Percentiles rank a stretch among this genome's conserved stretches.
These are phyloP conservation scores for Aciculoconidium aculeatum DNA, from an alignment of 805 yeast genomes.

Conservation along the genomic window DNA sequence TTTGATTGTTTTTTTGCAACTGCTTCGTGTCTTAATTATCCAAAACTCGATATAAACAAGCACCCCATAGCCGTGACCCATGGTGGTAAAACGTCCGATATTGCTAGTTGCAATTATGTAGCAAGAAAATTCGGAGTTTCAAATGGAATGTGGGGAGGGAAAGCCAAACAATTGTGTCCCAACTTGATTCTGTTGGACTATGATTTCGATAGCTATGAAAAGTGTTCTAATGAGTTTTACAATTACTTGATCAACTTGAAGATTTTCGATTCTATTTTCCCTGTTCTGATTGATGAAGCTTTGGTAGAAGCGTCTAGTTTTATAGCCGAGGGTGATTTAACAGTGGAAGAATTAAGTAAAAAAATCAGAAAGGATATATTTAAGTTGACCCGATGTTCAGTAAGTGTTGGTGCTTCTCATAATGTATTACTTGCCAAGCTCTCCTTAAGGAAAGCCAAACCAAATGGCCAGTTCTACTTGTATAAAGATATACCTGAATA, in stretches of 20 bases:
- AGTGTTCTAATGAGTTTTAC: slow-evolving; percentile 60
- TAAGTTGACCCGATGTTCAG: slow-evolving; percentile 50
- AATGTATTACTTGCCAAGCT: slow-evolving; percentile 77
- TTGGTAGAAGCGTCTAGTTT: slow-evolving; percentile 55
- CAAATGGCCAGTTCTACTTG: slow-evolving; percentile 54
- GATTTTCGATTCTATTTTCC: slow-evolving; percentile 50
- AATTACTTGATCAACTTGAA: slow-evolving; percentile 43
- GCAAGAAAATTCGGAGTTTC: slow-evolving; percentile 74
- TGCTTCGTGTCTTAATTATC: slow-evolving; percentile 59
- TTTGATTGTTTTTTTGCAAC: slow-evolving; percentile 94
- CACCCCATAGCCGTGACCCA: slow-evolving; percentile 61
- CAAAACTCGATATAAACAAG: slow-evolving; percentile 44
- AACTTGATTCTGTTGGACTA: slow-evolving; percentile 58
- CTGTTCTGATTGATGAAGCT: slow-evolving; percentile 91
- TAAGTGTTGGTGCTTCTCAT: slow-evolving; percentile 73
- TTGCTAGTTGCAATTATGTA: slow-evolving; percentile 87
- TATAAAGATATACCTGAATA: slow-evolving; percentile 22
- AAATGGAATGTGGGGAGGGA: slow-evolving; percentile 87
- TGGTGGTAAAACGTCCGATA: slow-evolving; percentile 61
- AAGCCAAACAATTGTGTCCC: slow-evolving; percentile 65
- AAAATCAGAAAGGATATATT: slow-evolving; percentile 38
- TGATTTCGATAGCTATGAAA: slow-evolving; percentile 69
- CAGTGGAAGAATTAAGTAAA: slow-evolving; percentile 19
- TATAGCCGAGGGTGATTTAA: slow-evolving; percentile 10
- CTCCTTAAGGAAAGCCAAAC: slow-evolving; percentile 71